Conservation (phyloP, 2,329 filamentous ascomycete genomes). For the Epicoccum nigrum region DNA sequence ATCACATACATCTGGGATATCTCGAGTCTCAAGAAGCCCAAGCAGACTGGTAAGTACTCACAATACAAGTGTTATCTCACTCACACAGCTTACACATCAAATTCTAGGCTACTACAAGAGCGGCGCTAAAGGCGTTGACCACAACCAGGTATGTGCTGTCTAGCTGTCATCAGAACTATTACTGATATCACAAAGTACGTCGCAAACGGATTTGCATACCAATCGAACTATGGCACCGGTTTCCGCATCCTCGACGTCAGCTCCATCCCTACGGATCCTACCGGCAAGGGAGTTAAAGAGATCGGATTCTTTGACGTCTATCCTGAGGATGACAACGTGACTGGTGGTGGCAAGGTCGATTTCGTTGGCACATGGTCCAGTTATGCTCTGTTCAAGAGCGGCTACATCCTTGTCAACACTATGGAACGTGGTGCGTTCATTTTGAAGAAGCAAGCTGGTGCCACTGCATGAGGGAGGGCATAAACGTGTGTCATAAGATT, state of each 20-base stretch:
- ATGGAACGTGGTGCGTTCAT: constrained; percentile 50
- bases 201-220: constrained; percentile 51
- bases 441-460: constrained; percentile 42
- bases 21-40: constrained; percentile 39
- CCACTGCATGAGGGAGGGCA: constrained; percentile 18
- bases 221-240: constrained; percentile 53
- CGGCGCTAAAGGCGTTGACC: constrained; percentile 50
- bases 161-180: no score
- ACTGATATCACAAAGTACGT: constrained; percentile 55
- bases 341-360: constrained; percentile 48
- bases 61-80: no score
- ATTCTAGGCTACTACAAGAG: constrained; percentile 48
- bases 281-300: constrained; percentile 51
- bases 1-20: constrained; percentile 51
- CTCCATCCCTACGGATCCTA: constrained; percentile 50
- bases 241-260: constrained; percentile 52
- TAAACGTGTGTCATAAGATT: no score
- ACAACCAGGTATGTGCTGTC: constrained; percentile 23
- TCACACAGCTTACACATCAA: no score
- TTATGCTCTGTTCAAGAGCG: constrained; percentile 50
- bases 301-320: constrained; percentile 46
- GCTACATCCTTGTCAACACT: constrained; percentile 49
- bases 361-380: constrained; percentile 54
- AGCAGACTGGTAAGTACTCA: constrained; percentile 45
- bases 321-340: constrained; percentile 50